Conservation (phyloP, 805 yeast species). For the Maudiozyma bulderi region DNA sequence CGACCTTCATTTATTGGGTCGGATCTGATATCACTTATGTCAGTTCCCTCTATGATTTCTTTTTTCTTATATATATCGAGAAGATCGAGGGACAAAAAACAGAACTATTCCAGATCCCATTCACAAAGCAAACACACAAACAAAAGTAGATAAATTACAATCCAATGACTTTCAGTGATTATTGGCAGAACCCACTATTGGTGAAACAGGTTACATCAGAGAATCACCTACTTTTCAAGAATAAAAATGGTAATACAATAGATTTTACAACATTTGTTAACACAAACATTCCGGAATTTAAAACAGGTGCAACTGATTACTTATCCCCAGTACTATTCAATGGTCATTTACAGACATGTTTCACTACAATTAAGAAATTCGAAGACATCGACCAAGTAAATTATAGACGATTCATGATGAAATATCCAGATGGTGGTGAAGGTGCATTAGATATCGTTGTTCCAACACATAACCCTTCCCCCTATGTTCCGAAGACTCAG, state of each 20-base stretch:
- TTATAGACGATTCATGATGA: slow-evolving; percentile 52
- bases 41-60: too few relatives aligned
- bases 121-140: not conserved
- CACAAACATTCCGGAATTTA: slow-evolving; percentile 35
- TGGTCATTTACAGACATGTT: slow-evolving; percentile 63
- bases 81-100: too few relatives aligned
- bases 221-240: not conserved
- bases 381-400: slow-evolving; percentile 40
- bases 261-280: slow-evolving; percentile 27
- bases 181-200: not conserved
- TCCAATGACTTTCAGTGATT: not conserved
- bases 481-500: slow-evolving; percentile 29
- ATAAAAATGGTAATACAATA: not conserved
- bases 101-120: too few relatives aligned
- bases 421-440: slow-evolving; percentile 51
- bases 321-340: slow-evolving; percentile 50
- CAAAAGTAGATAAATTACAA: too few relatives aligned
- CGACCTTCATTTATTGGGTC: not conserved
- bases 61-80: too few relatives aligned
- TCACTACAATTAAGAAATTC: slow-evolving; percentile 43
- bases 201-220: slow-evolving; percentile 5
- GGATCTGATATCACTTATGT: not conserved
- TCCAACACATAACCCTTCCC: slow-evolving; percentile 1
- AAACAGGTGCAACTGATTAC: slow-evolving; percentile 35
- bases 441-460: slow-evolving; percentile 64